Base-by-base conservation (phyloP, 2,329 filamentous ascomycete species). In the Aureobasidium sp. region DNA sequence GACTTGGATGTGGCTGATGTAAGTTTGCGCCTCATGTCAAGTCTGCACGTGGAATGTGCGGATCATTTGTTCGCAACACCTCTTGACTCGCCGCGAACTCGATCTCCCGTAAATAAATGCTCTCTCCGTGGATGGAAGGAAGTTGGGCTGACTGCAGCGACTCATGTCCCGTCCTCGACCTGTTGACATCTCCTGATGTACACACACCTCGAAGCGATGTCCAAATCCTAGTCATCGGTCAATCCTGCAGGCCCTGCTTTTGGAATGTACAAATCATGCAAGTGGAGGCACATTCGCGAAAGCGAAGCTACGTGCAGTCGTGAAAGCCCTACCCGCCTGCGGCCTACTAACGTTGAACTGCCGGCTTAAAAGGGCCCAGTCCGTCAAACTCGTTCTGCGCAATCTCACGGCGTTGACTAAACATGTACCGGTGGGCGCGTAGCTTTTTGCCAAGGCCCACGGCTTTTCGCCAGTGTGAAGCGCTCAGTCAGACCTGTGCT, bases 351-450 rank as follows among this genome's bases (percentile, higher is more conserved):
- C 27, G 52, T 44, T n/a, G 2, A 22, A 44, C 27, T 58, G 54
- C 54, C 31, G 54, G 24, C 2, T 24, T 2, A 19, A 44, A 27
- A 29, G 29, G 54, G 40, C 4, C 19, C 6, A 33, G 29, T 37
- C 24, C 31, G 29, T 27, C 40, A 58, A 58, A 45, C 11, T 58
- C 42, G 54, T 58, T 57, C 40, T 47, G n/a, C 45, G 29, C 54
- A 47, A 58, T 58, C n/a, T 47, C 42, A 8, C 40, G 31, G n/a
- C 54, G 40, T 58, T 47, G 19, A 58, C 54, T 47, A 24, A 42
- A 5, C 22, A 44, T 15, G 27, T 54, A 5, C 35, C 50, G 27
- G 50, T 54, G 47, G 7, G n/a, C 39, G 17, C 17, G 45, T 42
- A 42, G 50, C 24, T 56, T 24, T 37, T 17, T 27, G 52, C 39